Base-by-base conservation (phyloP, 1,139 yeast species). In the Hansenula sp. region DNA sequence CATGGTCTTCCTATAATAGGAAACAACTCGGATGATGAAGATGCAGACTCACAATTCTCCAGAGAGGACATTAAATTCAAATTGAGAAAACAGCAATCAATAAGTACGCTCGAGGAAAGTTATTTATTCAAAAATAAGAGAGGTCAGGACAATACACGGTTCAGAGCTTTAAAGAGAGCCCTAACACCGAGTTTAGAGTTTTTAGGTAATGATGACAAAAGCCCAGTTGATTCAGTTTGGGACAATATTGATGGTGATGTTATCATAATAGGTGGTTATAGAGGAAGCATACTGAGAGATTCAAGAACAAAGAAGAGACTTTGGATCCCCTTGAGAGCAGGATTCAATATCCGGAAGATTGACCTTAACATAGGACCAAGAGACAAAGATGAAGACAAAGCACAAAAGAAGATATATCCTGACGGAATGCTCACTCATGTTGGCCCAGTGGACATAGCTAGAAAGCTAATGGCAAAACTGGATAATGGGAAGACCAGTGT, bases 241-340 rank as follows among this genome's bases (percentile, higher is more conserved):
- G 70, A 71, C 38, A 76, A 76, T 28, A 58, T 88, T 2, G 81
- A 78, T 17, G 96, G 96, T 3, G 89, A 89, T 55, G 74, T 90
- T 2, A 79, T 90, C 2, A 71, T 90, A 1, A 49, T 90, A 63
- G 96, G 97, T 3, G 97, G 97, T 0, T 90, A 86, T 62, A 71
- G 97, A 55, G 97, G 97, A 1, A 81, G 90, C 27, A 76, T 84
- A n/a, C 64, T 90, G 44, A 63, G 94, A 39, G 94, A 87, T 55
- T 59, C 77, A 0, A 70, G 70, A 30, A 83, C 95, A 0, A 67
- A 71, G 16, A 77, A 82, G 48, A 70, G 93, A 41, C 77, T 86
- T 1, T 90, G 97, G 97, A 78, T 90, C 30, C 97, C 97, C 0
- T 61, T 89, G 29, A 84, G 85, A 56, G 96, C 94, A 0, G 96